A percentile compares a stretch with the other conserved stretches of the same genome.
Evolutionary conservation across 2,329 filamentous ascomycete genomes (phyloP).

Genomic region (Sarocladium oryzae): DNA sequence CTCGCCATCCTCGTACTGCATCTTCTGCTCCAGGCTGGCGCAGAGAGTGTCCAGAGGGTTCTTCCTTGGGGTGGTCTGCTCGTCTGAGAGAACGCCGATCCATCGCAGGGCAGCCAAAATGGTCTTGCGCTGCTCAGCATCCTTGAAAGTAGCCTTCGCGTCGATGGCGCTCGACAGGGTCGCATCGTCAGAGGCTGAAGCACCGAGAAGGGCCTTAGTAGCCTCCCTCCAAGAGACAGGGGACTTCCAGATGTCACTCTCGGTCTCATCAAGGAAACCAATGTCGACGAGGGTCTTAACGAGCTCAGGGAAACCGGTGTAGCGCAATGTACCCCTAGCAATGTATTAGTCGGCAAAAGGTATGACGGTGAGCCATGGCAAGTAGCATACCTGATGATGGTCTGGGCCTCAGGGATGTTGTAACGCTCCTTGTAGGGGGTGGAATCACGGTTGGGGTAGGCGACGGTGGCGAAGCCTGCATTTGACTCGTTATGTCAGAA

Average conservation of each 20-base stretch:
- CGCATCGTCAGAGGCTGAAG: constrained; percentile 56
- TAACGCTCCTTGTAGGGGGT: constrained; percentile 85
- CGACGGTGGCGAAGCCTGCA: constrained; percentile 74
- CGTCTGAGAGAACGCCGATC: constrained; percentile 61
- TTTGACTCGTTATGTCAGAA: no score
- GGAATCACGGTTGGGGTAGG: constrained; percentile 89
- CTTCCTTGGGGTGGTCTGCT: constrained; percentile 62
- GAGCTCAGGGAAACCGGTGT: constrained; percentile 86
- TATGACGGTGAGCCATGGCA: constrained; percentile 32
- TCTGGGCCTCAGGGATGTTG: constrained; percentile 87
- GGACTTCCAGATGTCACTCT: constrained; percentile 57
- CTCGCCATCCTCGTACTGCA: constrained; percentile 78
- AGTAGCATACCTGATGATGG: constrained; percentile 52
- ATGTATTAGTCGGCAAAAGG: not conserved
- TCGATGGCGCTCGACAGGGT: constrained; percentile 69
- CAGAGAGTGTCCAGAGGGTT: constrained; percentile 90
- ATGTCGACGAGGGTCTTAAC: constrained; percentile 82
- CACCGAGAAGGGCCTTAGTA: constrained; percentile 68
- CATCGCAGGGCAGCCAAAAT: constrained; percentile 68
- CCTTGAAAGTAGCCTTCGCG: constrained; percentile 67
- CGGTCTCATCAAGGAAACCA: constrained; percentile 74
- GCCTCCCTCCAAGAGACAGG: constrained; percentile 78
- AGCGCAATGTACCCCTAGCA: constrained; percentile 55
- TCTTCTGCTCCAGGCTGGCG: constrained; percentile 83
- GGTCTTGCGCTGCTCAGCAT: constrained; percentile 60